Percentiles rank a stretch among this genome's conserved stretches.
Conservation (phyloP, 805 yeast genomes). For the Suhomyces kilbournensis region DNA sequence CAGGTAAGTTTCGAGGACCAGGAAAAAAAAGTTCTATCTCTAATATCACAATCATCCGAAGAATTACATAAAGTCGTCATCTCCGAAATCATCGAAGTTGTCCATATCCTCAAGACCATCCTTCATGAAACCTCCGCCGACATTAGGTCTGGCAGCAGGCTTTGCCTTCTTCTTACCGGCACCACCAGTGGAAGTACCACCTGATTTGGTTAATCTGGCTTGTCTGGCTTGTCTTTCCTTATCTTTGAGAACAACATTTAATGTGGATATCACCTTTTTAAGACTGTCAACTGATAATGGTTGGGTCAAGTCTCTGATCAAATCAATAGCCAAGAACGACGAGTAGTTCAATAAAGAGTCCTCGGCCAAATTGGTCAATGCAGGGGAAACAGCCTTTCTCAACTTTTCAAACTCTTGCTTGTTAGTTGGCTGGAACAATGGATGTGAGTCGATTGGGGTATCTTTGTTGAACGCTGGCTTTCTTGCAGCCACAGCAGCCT, state of each 20-base stretch:
- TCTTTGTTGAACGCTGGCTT: conserved; percentile 46
- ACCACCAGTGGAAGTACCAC: conserved; percentile 87
- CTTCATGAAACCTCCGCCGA: conserved; percentile 54
- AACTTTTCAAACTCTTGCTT: conserved; percentile 74
- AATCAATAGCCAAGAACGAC: conserved; percentile 75
- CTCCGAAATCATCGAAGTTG: conserved; percentile 61
- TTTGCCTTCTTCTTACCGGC: conserved; percentile 95
- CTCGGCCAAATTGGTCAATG: conserved; percentile 57
- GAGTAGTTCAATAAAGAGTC: conserved; percentile 66
- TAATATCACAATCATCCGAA: neutral
- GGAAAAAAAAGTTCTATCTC: neutral
- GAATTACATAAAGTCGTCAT: conserved; percentile 75
- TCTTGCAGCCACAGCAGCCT: conserved; percentile 34
- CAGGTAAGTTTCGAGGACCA: neutral
- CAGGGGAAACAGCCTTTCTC: conserved; percentile 66
- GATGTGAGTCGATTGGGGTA: conserved; percentile 64
- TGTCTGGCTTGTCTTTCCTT: conserved; percentile 89
- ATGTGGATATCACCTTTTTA: conserved; percentile 80
- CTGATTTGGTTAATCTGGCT: conserved; percentile 74
- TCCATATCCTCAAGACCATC: conserved; percentile 56
- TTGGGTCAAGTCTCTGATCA: conserved; percentile 76
- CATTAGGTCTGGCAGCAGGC: conserved; percentile 63
- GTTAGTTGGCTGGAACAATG: conserved; percentile 79
- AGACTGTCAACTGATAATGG: conserved; percentile 81
- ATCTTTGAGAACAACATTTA: conserved; percentile 76